Conservation (phyloP, 192 early-diverging fungal genomes). For the Backusella australiensis region DNA sequence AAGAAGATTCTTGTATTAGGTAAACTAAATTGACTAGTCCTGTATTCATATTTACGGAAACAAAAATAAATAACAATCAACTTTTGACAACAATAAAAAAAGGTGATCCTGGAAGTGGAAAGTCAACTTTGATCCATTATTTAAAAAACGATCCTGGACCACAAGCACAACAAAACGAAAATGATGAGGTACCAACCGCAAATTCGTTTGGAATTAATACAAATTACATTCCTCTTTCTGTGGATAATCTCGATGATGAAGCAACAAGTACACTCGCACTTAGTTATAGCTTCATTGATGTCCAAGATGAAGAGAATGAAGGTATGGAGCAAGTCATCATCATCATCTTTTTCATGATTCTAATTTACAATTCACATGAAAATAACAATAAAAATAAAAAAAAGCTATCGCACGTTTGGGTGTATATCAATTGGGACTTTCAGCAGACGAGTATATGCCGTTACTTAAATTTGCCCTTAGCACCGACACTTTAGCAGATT, state of each 20-base stretch:
- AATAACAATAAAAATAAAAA: neutral
- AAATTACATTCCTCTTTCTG: constrained; percentile 7
- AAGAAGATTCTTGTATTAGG: constrained; percentile 84
- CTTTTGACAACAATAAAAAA: neutral
- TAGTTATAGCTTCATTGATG: constrained; percentile 79
- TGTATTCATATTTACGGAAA: neutral
- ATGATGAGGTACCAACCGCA: constrained; percentile 24
- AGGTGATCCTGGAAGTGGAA: constrained; percentile 79
- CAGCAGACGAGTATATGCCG: constrained; percentile 62
- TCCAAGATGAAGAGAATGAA: constrained; percentile 88
- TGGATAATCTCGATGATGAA: constrained; percentile 13
- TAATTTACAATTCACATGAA: neutral
- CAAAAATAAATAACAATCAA: too few relatives aligned
- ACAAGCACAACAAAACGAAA: constrained; percentile 28
- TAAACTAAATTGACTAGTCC: constrained; percentile 10
- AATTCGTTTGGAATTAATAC: constrained; percentile 8
- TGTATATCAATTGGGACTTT: constrained; percentile 77
- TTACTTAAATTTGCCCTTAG: constrained; percentile 74
- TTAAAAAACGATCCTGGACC: constrained; percentile 49
- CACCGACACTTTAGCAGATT: constrained; percentile 57
- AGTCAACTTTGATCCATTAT: constrained; percentile 74
- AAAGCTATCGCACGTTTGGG: constrained; percentile 67
- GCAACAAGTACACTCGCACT: constrained; percentile 56
- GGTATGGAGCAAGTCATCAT: constrained; percentile 35
- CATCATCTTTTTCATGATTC: neutral